Base-by-base conservation (phyloP, 176 grass and related monocot species). In the Oryza nivara region DNA sequence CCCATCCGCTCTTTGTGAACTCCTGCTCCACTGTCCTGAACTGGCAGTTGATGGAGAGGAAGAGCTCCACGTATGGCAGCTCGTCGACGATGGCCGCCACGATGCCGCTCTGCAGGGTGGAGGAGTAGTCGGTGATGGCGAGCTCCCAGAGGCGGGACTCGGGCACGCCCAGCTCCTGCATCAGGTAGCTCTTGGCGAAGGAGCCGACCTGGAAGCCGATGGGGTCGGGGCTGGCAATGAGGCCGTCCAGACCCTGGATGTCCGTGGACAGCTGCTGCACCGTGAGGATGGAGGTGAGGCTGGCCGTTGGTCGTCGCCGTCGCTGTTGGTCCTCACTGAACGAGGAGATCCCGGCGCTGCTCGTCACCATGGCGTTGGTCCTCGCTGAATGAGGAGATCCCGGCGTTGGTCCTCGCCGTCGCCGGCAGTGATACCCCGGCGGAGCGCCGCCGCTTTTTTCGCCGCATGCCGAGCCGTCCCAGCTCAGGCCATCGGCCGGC, bases 1-100 rank as follows among this genome's bases (percentile, higher is more conserved):
- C 96, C 96, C 96, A 99, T 81, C 96, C 96, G 66, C 92, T 89
- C 89, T 99, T 96, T 71, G 96, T 99, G 96, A 99, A 99, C 84
- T 91, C 91, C 82, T 89, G 89, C 0, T 93, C 96, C 0, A 96
- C 89, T 4, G 76, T 96, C 70, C 79, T 89, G 87, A 94, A 99
- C 66, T 94, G 87, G 78, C 96, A 99, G 85, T 94, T 90, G 48
- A 74, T 91, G 26, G 96, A 89, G 7, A 99, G 89, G 83, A 99
- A 99, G n/a, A 95, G 83, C 67, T 96, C 81, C 51, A 99, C 44
- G 73, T 91, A 99, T 2, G 96, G 93, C 9, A 91, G 84, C 88
- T 99, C 96, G 88, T 99, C 96, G 12, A 99, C 96, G 77, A 99
- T 85, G 49, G 96, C 96, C 0, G 83, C 86, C 3, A 99, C 96